These are phyloP conservation scores for Prunus mume DNA, from an alignment of 306 rosid genomes.

Conservation along the genomic window DNA sequence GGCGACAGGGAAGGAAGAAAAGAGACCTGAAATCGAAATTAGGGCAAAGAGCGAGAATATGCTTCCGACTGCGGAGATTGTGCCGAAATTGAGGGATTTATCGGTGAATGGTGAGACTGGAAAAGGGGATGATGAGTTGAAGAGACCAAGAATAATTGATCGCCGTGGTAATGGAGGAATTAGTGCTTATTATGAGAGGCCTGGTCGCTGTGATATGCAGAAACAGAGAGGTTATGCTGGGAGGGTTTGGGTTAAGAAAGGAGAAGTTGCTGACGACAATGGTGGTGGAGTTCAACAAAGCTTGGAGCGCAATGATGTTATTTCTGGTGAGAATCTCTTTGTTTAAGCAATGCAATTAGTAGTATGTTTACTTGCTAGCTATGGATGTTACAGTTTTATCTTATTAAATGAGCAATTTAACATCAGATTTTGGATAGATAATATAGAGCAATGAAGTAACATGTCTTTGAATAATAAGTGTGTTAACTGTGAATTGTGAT, in stretches of 20 bases:
- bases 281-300: constrained; percentile 17
- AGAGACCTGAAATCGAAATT: constrained; percentile 5
- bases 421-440: neutral
- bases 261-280: constrained; percentile 25
- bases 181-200: neutral
- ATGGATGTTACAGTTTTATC: neutral
- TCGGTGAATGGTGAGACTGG: neutral
- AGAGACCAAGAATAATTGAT: neutral
- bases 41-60: neutral
- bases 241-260: constrained; percentile 63
- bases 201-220: neutral
- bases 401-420: neutral
- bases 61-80: constrained; percentile 15
- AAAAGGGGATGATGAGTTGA: neutral
- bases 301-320: constrained; percentile 1
- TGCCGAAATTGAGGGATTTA: constrained; percentile 23
- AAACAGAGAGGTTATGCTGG: neutral
- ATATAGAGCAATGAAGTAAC: neutral
- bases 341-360: neutral
- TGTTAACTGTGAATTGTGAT: neutral
- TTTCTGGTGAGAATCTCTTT: constrained; percentile 30
- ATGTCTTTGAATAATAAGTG: too few relatives aligned
- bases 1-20: constrained; percentile 8
- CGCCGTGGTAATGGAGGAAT: constrained; percentile 2
- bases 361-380: neutral